A percentile compares a stretch with the other conserved stretches of the same genome.
Evolutionary conservation across 2,329 filamentous ascomycete genomes (phyloP).

Genomic region (Colletotrichum orchidophilum): DNA sequence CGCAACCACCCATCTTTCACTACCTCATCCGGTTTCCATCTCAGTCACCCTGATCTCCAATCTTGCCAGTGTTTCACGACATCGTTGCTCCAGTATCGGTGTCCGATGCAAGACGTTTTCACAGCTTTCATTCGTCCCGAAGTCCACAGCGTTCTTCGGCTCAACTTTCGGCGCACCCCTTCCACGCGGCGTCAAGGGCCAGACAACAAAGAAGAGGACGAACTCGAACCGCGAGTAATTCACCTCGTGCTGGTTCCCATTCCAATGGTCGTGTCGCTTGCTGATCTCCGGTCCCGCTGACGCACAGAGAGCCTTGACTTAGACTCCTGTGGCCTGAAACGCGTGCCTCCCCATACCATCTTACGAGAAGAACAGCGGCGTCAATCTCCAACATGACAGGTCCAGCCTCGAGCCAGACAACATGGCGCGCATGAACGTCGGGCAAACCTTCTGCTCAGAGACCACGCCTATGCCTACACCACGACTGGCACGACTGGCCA

Average conservation of each 20-base stretch:
- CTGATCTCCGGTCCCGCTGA: neutral
- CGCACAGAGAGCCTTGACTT: neutral
- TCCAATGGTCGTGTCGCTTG: neutral
- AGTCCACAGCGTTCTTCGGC: neutral
- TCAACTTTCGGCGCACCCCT: neutral
- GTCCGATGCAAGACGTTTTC: neutral
- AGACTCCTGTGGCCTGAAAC: slow-evolving; percentile 17
- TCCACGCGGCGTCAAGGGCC: neutral
- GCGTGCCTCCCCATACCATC: neutral
- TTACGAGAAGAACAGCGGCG: neutral
- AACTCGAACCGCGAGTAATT: neutral
- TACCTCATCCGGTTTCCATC: neutral
- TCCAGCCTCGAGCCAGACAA: neutral
- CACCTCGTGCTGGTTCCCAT: neutral
- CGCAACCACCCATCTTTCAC: neutral
- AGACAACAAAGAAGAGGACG: neutral
- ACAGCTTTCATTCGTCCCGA: neutral
- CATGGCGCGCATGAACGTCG: neutral
- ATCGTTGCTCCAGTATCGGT: neutral
- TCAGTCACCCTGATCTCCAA: neutral
- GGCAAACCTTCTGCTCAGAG: neutral
- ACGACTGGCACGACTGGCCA: neutral
- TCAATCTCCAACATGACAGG: neutral
- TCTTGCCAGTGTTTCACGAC: neutral
- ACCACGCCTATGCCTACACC: neutral